Conservation (phyloP, 2,329 filamentous ascomycete species). For the Dryadomyces sulphureus region DNA sequence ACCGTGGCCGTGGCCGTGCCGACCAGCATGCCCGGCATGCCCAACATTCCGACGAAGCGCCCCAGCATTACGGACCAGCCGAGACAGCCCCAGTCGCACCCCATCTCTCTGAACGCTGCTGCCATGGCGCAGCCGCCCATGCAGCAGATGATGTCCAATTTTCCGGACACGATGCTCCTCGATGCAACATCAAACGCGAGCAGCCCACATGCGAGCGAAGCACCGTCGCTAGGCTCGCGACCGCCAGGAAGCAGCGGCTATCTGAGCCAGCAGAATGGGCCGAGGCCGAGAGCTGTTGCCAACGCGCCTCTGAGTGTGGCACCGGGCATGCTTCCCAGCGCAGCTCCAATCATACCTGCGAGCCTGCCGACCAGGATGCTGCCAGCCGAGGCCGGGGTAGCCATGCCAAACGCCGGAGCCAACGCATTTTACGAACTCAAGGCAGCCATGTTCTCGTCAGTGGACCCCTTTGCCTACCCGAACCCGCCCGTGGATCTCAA, state of each 20-base stretch:
- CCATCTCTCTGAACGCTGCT: background rate
- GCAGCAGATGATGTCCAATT: constrained; percentile 16
- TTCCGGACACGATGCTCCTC: constrained; percentile 29
- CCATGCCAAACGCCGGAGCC: background rate
- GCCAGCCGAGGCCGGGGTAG: constrained; percentile 18
- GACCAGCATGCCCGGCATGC: background rate
- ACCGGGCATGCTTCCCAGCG: background rate
- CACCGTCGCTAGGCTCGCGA: constrained; percentile 11
- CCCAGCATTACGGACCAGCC: background rate
- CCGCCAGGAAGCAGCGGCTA: background rate
- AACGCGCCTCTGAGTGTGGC: background rate
- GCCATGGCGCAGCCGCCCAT: background rate
- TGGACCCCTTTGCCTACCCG: constrained; percentile 66
- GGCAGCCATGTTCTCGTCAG: constrained; percentile 67
- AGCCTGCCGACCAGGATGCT: constrained; percentile 26
- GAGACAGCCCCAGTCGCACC: background rate
- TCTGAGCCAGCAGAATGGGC: background rate
- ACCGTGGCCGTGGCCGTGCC: background rate
- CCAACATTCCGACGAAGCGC: no score
- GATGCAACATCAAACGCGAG: constrained; percentile 27
- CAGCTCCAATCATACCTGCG: background rate
- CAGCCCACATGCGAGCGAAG: constrained; percentile 21
- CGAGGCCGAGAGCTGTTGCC: no score
- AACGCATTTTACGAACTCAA: constrained; percentile 39
- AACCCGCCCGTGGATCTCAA: constrained; percentile 49